Conservation (phyloP, 495 filamentous ascomycete genomes). For the Podospora pseudopauciseta region DNA sequence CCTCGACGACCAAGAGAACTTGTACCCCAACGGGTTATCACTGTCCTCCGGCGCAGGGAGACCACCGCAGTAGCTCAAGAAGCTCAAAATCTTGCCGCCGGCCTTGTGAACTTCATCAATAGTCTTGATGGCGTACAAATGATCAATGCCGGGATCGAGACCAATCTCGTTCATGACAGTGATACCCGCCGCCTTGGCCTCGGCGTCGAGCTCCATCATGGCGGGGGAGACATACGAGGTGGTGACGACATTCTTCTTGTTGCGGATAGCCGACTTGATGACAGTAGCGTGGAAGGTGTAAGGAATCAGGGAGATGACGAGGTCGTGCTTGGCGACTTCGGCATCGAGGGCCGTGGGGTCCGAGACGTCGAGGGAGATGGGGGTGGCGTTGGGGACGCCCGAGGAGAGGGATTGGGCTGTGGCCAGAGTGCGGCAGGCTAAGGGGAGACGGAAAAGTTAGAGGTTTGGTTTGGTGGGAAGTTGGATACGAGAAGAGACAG, state of each 20-base stretch:
- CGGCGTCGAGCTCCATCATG: slow-evolving; percentile 82
- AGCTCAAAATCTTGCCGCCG: slow-evolving; percentile 80
- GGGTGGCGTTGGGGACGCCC: slow-evolving; percentile 64
- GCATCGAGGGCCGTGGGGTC: slow-evolving; percentile 70
- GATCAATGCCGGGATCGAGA: slow-evolving; percentile 62
- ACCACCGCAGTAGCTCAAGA: slow-evolving; percentile 88
- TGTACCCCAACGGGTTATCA: slow-evolving; percentile 92
- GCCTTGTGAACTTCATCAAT: slow-evolving; percentile 78
- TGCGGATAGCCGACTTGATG: slow-evolving; percentile 89
- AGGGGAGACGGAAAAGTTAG: slow-evolving; percentile 9
- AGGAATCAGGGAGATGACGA: slow-evolving; percentile 82
- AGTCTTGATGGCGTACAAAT: slow-evolving; percentile 84
- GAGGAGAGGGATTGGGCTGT: slow-evolving; percentile 68
- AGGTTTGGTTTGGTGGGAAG: neutral
- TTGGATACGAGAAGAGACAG: neutral
- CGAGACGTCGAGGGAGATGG: slow-evolving; percentile 80
- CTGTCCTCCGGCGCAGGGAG: slow-evolving; percentile 64
- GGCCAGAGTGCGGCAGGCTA: slow-evolving; percentile 83
- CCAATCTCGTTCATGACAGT: slow-evolving; percentile 99
- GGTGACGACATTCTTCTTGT: slow-evolving; percentile 94
- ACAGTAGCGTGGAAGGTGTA: slow-evolving; percentile 89
- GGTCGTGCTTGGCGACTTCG: slow-evolving; percentile 70
- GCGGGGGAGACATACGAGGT: slow-evolving; percentile 92
- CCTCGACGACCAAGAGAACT: slow-evolving; percentile 81
- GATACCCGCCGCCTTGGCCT: slow-evolving; percentile 87